phyloP scores from a whole-genome alignment of 768 basidiomycete genomes.

The Macrolepiota albuminosa region DNA sequence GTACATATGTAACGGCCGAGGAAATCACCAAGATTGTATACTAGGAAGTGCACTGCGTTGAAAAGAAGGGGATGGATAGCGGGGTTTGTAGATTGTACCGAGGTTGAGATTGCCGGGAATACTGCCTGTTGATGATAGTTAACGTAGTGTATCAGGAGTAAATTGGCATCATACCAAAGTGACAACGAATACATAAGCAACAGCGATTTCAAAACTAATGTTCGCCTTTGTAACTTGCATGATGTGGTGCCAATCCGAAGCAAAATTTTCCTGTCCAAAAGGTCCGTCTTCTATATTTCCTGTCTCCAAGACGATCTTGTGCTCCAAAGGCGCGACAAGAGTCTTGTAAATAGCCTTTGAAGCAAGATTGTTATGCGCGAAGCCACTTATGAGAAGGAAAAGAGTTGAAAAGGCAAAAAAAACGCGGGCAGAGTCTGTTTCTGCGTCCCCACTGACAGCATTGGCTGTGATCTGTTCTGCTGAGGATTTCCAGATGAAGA shows the following conservation, averaged over 20 bases:
- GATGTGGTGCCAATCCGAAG: slow-evolving; percentile 38
- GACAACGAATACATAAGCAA: slow-evolving; percentile 71
- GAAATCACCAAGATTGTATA: slow-evolving; percentile 73
- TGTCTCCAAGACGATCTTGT: slow-evolving; percentile 17
- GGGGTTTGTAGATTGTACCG: slow-evolving; percentile 63
- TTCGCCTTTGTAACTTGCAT: slow-evolving; percentile 61
- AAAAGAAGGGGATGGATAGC: slow-evolving; percentile 79
- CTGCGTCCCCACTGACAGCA: slow-evolving; percentile 43
- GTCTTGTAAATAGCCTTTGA: slow-evolving; percentile 55
- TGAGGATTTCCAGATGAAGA: slow-evolving; percentile 48
- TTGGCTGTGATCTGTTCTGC: slow-evolving; percentile 21
- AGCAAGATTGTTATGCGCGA: slow-evolving; percentile 53
- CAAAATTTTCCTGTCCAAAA: slow-evolving; percentile 17
- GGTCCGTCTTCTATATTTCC: slow-evolving; percentile 29
- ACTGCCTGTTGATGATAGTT: slow-evolving; percentile 52
- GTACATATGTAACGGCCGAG: slow-evolving; percentile 66
- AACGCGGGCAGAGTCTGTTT: slow-evolving; percentile 62
- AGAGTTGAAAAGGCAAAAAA: slow-evolving; percentile 72
- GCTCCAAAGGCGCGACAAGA: slow-evolving; percentile 44
- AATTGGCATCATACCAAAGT: slow-evolving; percentile 59
- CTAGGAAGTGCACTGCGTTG: slow-evolving; percentile 69
- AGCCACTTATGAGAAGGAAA: slow-evolving; percentile 54
- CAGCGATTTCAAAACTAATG: slow-evolving; percentile 62
- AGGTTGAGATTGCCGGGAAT: slow-evolving; percentile 82
- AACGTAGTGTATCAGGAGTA: background rate